These are phyloP conservation scores for Neopestalotiopsis sp. DNA, from an alignment of 2,329 filamentous ascomycete species.

Conservation along the genomic window DNA sequence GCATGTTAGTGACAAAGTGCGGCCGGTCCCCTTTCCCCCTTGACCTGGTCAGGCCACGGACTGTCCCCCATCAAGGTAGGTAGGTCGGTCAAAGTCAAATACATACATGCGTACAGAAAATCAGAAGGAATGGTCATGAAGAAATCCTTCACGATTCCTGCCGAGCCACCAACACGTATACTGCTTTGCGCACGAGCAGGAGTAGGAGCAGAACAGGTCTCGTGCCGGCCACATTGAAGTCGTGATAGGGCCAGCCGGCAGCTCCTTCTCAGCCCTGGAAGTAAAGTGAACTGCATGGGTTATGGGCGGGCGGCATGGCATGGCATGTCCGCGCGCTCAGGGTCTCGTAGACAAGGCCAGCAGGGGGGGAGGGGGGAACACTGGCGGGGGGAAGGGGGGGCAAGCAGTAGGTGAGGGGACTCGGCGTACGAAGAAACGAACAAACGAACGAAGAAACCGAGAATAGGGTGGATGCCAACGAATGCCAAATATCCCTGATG, in stretches of 20 bases:
- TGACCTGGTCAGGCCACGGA: not conserved
- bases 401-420: not conserved
- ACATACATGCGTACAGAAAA: too few species aligned
- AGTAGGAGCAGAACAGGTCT: not conserved
- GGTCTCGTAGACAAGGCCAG: not conserved
- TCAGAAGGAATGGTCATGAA: not conserved
- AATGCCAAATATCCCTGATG: too few species aligned
- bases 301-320: not conserved
- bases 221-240: not conserved
- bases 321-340: slow-evolving; percentile 3
- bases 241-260: slow-evolving; percentile 10
- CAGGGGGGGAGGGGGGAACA: not conserved
- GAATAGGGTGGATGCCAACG: not conserved
- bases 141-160: slow-evolving; percentile 5
- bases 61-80: not conserved
- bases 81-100: not conserved
- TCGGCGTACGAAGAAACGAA: too few species aligned
- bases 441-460: too few species aligned
- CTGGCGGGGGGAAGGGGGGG: not conserved
- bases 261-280: slow-evolving; percentile 5
- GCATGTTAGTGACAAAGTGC: not conserved
- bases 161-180: not conserved
- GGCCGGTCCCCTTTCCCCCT: not conserved
- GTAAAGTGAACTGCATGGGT: slow-evolving; percentile 3
- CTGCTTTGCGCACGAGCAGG: not conserved